Conservation (phyloP, 371 early-diverging fungal genomes). For the Zancudomyces culisetae region DNA sequence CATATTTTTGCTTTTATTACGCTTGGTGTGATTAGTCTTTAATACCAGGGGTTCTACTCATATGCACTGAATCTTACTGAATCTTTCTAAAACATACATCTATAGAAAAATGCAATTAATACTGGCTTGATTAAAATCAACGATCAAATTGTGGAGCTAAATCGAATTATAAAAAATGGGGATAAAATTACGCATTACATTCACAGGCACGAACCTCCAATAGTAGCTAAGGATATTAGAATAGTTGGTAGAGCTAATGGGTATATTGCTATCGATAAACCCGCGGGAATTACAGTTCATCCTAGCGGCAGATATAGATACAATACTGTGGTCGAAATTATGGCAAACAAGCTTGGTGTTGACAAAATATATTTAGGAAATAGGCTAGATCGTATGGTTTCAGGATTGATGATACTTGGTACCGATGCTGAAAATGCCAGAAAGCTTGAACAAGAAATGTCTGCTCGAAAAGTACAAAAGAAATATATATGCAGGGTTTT, state of each 20-base stretch:
- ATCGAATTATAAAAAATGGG: conserved; percentile 37
- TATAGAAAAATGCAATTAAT: conserved; percentile 39
- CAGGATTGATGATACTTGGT: conserved; percentile 71
- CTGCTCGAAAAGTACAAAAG: conserved; percentile 45
- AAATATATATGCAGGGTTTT: conserved; percentile 70
- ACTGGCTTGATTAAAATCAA: conserved; percentile 65
- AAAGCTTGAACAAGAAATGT: conserved; percentile 39
- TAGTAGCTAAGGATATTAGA: conserved; percentile 36
- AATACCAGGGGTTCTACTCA: too few relatives aligned
- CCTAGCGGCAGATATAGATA: conserved; percentile 61
- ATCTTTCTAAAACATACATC: too few relatives aligned
- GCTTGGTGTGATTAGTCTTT: too few relatives aligned
- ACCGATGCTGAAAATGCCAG: conserved; percentile 37
- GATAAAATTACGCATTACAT: conserved; percentile 61
- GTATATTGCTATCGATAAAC: conserved; percentile 70
- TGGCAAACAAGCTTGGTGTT: conserved; percentile 42
- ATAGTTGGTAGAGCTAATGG: conserved; percentile 38
- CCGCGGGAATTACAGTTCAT: conserved; percentile 69
- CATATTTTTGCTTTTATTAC: too few relatives aligned
- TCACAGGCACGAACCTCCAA: conserved; percentile 92
- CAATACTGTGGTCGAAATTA: conserved; percentile 63
- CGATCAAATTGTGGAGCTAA: conserved; percentile 26
- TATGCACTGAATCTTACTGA: too few relatives aligned
- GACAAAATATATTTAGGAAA: conserved; percentile 52
- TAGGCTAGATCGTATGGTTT: conserved; percentile 81